These are phyloP conservation scores for Metschnikowia koreensis DNA, from an alignment of 805 yeast genomes.

Conservation along the genomic window DNA sequence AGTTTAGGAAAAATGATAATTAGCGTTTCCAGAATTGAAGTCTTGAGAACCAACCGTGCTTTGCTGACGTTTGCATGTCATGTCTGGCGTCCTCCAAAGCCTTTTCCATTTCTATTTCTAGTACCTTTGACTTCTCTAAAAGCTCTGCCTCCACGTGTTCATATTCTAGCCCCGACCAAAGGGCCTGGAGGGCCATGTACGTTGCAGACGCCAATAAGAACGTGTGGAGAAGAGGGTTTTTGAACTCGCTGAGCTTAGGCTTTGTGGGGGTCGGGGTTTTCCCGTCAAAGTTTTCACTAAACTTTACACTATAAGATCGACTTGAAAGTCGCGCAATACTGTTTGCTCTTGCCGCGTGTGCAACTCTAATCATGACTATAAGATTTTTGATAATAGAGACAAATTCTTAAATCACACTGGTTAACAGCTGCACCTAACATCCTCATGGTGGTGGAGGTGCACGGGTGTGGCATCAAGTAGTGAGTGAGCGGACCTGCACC, in stretches of 20 bases:
- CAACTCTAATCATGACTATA: neutral
- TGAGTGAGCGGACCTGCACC: slow-evolving; percentile 1
- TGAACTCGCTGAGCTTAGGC: slow-evolving; percentile 38
- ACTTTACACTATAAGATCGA: slow-evolving; percentile 13
- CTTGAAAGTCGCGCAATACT: neutral
- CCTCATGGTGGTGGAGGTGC: slow-evolving; percentile 4
- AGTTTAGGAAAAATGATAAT: slow-evolving; percentile 20
- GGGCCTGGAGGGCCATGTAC: slow-evolving; percentile 34
- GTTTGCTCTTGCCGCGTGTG: neutral
- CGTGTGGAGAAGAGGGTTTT: slow-evolving; percentile 36
- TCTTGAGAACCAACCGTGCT: slow-evolving; percentile 15
- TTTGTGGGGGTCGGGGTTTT: slow-evolving; percentile 17
- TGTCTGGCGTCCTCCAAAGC: slow-evolving; percentile 15
- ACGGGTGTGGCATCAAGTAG: slow-evolving; percentile 6
- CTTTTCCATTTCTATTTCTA: slow-evolving; percentile 16
- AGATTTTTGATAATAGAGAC: neutral
- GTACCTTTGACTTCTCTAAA: slow-evolving; percentile 14
- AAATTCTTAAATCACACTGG: neutral
- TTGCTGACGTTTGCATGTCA: slow-evolving; percentile 12
- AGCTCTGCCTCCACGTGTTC: slow-evolving; percentile 19
- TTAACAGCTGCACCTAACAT: neutral
- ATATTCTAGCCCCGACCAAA: slow-evolving; percentile 34
- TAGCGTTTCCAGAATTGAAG: slow-evolving; percentile 22
- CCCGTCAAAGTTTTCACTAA: slow-evolving; percentile 19
- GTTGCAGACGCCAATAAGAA: slow-evolving; percentile 40